Percentiles rank a stretch among this genome's conserved stretches.
These are phyloP conservation scores for Xylariaceae sp. DNA, from an alignment of 2,329 filamentous ascomycete species.

Conservation along the genomic window DNA sequence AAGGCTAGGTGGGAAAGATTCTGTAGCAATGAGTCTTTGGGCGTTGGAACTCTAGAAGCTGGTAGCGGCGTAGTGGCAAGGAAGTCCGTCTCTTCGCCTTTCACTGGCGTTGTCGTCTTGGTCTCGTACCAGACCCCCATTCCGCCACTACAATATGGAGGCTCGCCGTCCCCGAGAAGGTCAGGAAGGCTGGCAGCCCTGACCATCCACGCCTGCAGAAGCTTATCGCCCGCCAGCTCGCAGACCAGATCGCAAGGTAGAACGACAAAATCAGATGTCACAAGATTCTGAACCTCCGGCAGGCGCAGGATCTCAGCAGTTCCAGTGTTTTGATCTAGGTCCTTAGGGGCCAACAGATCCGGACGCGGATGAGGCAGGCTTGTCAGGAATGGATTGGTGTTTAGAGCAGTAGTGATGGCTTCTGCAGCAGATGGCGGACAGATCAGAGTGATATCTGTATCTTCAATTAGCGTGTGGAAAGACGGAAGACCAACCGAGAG, in stretches of 20 bases:
- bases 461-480: constrained; percentile 7
- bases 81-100: constrained; percentile 90
- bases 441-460: constrained; percentile 54
- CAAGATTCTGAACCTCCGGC: constrained; percentile 68
- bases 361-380: constrained; percentile 65
- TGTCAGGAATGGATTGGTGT: constrained; percentile 71
- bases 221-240: constrained; percentile 72
- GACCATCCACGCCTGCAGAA: constrained; percentile 90
- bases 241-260: constrained; percentile 91
- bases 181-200: constrained; percentile 63
- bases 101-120: constrained; percentile 64
- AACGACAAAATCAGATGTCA: constrained; percentile 82
- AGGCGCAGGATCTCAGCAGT: constrained; percentile 84
- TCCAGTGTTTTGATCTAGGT: constrained; percentile 74
- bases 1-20: constrained; percentile 73
- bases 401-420: constrained; percentile 62
- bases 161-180: constrained; percentile 41
- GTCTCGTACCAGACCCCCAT: constrained; percentile 90
- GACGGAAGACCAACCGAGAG: background rate
- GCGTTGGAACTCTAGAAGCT: constrained; percentile 46
- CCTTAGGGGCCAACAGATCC: constrained; percentile 67
- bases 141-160: constrained; percentile 58
- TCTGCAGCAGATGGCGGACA: constrained; percentile 57
- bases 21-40: constrained; percentile 57
- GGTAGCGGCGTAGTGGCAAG: constrained; percentile 68